Conservation (phyloP, 2,329 filamentous ascomycete genomes). For the Tolypocladium inflatum region DNA sequence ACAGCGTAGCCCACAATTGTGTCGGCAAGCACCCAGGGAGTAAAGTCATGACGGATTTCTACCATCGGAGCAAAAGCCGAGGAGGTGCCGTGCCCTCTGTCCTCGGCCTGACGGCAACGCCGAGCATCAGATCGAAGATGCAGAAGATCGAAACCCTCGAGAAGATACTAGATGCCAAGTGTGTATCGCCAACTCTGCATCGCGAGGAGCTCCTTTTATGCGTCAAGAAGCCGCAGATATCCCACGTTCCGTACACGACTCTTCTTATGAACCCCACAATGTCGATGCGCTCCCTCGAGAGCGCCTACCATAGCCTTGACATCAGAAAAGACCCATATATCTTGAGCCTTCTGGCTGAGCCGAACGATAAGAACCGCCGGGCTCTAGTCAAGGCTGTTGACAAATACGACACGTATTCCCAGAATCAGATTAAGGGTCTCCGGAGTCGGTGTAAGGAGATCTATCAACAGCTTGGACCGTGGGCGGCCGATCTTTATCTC, state of each 20-base stretch:
- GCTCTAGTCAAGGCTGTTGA: constrained; percentile 27
- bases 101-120: constrained; percentile 74
- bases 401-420: constrained; percentile 39
- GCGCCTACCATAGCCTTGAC: constrained; percentile 34
- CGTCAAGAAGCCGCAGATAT: constrained; percentile 56
- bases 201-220: constrained; percentile 59
- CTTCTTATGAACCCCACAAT: constrained; percentile 11
- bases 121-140: constrained; percentile 51
- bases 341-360: constrained; percentile 30
- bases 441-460: constrained; percentile 40
- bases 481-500: constrained; percentile 62
- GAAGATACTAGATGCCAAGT: constrained; percentile 57
- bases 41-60: constrained; percentile 64
- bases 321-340: constrained; percentile 54
- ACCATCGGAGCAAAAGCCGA: constrained; percentile 38
- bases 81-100: constrained; percentile 49
- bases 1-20: constrained; percentile 60
- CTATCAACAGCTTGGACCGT: constrained; percentile 50
- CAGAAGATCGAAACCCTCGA: constrained; percentile 55
- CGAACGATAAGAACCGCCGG: constrained; percentile 28
- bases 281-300: constrained; percentile 33
- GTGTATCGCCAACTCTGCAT: constrained; percentile 58
- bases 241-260: constrained; percentile 20
- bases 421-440: constrained; percentile 47
- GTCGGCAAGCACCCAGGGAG: constrained; percentile 54